phyloP scores from a whole-genome alignment of 306 rosid genomes.

The Sindora glabra region DNA sequence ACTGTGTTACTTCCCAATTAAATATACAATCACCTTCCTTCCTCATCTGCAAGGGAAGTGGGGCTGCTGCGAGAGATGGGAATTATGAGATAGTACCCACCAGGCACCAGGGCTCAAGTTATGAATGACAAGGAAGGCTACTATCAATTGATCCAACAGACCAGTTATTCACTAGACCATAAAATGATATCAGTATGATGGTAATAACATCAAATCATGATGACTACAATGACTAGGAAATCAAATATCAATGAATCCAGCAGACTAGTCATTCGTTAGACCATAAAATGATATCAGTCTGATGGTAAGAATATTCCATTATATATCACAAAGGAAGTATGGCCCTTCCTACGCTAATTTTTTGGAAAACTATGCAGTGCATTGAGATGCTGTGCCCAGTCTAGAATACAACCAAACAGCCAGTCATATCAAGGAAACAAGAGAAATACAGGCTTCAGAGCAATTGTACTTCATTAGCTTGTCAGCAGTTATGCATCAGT shows the following conservation, averaged over 20 bases:
- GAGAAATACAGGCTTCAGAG: background rate
- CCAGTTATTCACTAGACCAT: no score
- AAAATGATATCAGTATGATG: no score
- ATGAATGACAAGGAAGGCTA: background rate
- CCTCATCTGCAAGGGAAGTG: background rate
- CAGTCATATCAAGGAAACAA: background rate
- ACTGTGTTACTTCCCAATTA: background rate
- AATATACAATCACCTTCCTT: background rate
- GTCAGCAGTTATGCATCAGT: background rate
- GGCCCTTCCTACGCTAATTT: background rate
- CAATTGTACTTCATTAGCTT: background rate
- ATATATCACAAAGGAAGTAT: background rate
- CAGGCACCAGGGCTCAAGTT: background rate
- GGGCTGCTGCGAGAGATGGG: background rate
- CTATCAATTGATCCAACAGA: no score
- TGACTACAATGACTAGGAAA: no score
- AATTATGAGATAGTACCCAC: background rate
- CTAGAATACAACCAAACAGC: background rate
- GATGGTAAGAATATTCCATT: background rate
- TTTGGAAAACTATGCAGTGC: background rate
- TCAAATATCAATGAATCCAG: background rate
- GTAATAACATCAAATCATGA: no score
- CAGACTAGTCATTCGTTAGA: background rate
- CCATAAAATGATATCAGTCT: background rate
- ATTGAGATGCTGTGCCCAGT: background rate